phyloP scores from a whole-genome alignment of 2,329 filamentous ascomycete genomes.

The Venturia nashicola region DNA sequence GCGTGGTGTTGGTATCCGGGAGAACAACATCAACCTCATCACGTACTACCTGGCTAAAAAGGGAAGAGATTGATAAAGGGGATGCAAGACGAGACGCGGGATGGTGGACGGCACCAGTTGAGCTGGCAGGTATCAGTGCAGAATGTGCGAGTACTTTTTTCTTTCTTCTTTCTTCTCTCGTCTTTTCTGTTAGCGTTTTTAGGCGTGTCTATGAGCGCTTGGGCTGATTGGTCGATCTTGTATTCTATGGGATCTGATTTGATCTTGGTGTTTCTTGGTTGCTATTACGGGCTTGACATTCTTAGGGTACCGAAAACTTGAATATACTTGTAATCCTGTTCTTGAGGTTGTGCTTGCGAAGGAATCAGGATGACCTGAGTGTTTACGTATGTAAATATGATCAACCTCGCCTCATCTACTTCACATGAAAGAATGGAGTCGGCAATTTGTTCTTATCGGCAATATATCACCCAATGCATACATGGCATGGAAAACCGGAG shows the following conservation, averaged over 20 bases:
- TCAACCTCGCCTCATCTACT: too few species aligned
- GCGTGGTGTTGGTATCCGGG: conserved; percentile 43
- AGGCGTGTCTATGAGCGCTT: background rate
- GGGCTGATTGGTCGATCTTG: background rate
- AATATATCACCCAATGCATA: too few species aligned
- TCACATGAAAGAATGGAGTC: too few species aligned
- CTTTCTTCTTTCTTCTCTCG: background rate
- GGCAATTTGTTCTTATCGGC: too few species aligned
- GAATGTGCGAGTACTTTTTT: too few species aligned
- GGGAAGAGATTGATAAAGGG: background rate
- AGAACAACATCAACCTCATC: conserved; percentile 64
- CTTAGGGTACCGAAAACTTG: background rate
- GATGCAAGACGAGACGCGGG: background rate
- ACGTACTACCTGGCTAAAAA: conserved; percentile 68
- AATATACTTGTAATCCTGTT: background rate
- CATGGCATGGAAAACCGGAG: too few species aligned
- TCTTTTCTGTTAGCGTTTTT: background rate
- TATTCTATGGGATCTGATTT: conserved; percentile 1
- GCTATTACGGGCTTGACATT: background rate
- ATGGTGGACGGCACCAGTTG: background rate
- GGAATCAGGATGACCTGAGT: too few species aligned
- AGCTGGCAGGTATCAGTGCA: background rate
- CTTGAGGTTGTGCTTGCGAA: too few species aligned
- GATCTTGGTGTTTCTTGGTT: background rate
- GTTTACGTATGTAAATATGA: too few species aligned